Evolutionary conservation across 352 stramenopile species (phyloP).

Genomic region (Pythium monospermum): DNA sequence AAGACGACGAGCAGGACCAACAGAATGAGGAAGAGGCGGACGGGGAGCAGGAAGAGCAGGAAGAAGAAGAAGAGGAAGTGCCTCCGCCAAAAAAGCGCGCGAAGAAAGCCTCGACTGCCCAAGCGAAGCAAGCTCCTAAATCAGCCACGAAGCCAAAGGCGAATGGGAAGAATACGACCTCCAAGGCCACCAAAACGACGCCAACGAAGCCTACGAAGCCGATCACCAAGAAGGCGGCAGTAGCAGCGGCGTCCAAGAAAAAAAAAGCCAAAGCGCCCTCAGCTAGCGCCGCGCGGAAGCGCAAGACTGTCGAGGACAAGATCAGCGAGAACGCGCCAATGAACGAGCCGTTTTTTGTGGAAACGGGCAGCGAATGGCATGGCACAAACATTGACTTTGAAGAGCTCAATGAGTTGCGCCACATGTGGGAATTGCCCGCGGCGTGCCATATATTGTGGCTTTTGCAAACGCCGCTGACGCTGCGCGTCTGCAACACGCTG

Average conservation of each 20-base stretch:
- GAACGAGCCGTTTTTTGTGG: constrained; percentile 56
- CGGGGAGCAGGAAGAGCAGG: constrained; percentile 1
- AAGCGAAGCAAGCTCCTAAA: neutral
- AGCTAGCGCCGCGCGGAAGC: constrained; percentile 21
- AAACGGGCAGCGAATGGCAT: constrained; percentile 67
- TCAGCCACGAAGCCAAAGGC: too few species aligned
- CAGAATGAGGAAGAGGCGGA: neutral
- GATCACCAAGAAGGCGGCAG: neutral
- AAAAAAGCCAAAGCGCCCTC: neutral
- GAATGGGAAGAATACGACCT: constrained; percentile 1
- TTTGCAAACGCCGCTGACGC: constrained; percentile 69
- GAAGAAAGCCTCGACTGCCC: constrained; percentile 2
- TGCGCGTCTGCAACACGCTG: constrained; percentile 73
- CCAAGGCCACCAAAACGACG: neutral
- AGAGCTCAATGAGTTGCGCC: constrained; percentile 50
- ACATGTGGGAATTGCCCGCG: constrained; percentile 71
- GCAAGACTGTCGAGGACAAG: constrained; percentile 59
- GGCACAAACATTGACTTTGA: constrained; percentile 71
- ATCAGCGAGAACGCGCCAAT: constrained; percentile 54
- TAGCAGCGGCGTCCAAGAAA: constrained; percentile 26
- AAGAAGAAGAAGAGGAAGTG: constrained; percentile 3
- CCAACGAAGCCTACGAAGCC: neutral
- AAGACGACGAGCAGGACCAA: constrained; percentile 1
- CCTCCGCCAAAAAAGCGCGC: constrained; percentile 8
- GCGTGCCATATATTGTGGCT: constrained; percentile 83